Conservation (phyloP, 2,329 filamentous ascomycete genomes). For the Fusarium tjaetaba region DNA sequence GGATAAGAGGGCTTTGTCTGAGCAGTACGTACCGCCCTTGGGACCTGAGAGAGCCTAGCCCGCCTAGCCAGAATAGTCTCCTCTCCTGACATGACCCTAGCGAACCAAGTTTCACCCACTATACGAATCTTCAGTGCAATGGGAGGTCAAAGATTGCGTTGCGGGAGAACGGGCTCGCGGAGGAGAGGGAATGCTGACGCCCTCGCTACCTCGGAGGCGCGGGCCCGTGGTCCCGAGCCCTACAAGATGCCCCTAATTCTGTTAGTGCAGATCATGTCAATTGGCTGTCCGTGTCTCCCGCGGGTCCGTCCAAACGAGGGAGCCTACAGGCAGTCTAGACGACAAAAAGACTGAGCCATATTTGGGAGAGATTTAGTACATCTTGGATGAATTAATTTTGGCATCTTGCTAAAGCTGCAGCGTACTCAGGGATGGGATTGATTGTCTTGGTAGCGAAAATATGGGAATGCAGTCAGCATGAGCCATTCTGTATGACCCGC, state of each 20-base stretch:
- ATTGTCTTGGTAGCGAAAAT: background rate
- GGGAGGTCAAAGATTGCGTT: background rate
- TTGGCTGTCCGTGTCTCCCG: constrained; percentile 7
- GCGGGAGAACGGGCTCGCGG: constrained; percentile 6
- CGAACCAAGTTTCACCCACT: background rate
- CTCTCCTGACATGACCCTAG: constrained; percentile 17
- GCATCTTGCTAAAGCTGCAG: accelerated
- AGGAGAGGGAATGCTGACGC: constrained; percentile 1
- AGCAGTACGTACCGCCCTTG: constrained; percentile 25
- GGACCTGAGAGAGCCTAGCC: constrained; percentile 21
- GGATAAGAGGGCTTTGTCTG: background rate
- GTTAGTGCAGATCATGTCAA: background rate
- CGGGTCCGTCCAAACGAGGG: background rate
- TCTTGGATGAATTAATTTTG: accelerated
- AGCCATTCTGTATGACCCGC: background rate
- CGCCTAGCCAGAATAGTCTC: constrained; percentile 28
- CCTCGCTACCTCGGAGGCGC: constrained; percentile 29
- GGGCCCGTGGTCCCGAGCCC: constrained; percentile 9
- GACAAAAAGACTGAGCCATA: background rate
- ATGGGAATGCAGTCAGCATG: constrained; percentile 5
- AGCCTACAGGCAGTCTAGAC: background rate
- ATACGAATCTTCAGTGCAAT: background rate
- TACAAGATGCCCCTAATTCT: background rate
- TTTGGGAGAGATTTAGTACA: accelerated
- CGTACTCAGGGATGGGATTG: background rate